Evolutionary conservation across 768 basidiomycete species (phyloP).

Genomic region (Cyathus striatus): DNA sequence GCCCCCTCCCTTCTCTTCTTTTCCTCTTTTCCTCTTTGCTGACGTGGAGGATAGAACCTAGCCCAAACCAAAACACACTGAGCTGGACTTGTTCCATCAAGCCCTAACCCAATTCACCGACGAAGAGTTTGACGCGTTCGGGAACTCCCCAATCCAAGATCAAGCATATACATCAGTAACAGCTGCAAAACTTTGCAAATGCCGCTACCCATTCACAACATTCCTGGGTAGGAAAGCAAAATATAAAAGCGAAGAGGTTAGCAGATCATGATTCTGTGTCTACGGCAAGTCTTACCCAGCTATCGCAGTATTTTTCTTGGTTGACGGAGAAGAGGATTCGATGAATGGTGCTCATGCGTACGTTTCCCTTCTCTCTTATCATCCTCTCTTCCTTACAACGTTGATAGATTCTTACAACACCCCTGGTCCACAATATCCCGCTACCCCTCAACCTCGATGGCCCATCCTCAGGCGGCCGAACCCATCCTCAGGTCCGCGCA

Average conservation of each 20-base stretch:
- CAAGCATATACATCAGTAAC: no score
- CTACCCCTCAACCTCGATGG: slow-evolving; percentile 81
- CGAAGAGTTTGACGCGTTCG: slow-evolving; percentile 51
- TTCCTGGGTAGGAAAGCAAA: slow-evolving; percentile 44
- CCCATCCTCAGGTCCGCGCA: slow-evolving; percentile 70
- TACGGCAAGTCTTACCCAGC: slow-evolving; percentile 61
- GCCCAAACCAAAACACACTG: slow-evolving; percentile 59
- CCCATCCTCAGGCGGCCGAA: slow-evolving; percentile 73
- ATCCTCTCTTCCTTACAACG: background rate
- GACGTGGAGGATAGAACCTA: slow-evolving; percentile 29
- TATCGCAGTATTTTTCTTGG: slow-evolving; percentile 50
- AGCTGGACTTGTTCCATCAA: no score
- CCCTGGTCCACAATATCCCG: slow-evolving; percentile 66
- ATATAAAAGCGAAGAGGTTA: slow-evolving; percentile 34
- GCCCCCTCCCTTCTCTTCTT: background rate
- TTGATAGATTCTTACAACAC: slow-evolving; percentile 64
- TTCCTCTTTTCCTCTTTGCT: background rate
- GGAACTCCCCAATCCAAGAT: no score
- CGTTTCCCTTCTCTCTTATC: slow-evolving; percentile 3
- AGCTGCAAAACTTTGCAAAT: slow-evolving; percentile 52
- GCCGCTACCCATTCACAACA: slow-evolving; percentile 60
- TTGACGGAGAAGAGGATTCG: slow-evolving; percentile 81
- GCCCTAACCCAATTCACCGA: slow-evolving; percentile 49
- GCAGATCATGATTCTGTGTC: slow-evolving; percentile 84
- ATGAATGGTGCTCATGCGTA: slow-evolving; percentile 69